Base-by-base conservation (phyloP, 2,329 filamentous ascomycete genomes). In the Colletotrichum euphorbiae region DNA sequence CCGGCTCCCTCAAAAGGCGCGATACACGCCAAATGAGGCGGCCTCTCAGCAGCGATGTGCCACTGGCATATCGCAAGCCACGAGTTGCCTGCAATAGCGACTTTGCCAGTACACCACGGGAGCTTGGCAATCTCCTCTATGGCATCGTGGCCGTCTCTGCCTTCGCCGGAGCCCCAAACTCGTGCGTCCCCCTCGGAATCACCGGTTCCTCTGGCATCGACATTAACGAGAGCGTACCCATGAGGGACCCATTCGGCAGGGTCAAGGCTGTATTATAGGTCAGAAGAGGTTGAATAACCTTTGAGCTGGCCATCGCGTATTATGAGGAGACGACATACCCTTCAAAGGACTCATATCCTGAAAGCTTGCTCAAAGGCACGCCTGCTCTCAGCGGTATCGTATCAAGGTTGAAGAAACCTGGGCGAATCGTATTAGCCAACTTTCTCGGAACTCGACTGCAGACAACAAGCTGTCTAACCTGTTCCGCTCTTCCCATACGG, bases 281-380 rank as follows among this genome's bases (percentile, higher is more conserved):
- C 28, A 28, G 28, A 28, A 4, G 5, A 28, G 4, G 24, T 28
- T 28, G 24, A 28, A 28, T 5, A 28, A 28, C 4, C 24, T 28
- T 28, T 6, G 28, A 7, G 28, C 7, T 28, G 28, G 28, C 6
- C 5, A 11, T 24, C n/a, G 45, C 17, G 11, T 5, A 11, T 19
- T 6, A 4, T 6, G 13, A 21, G 31, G 9, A n/a, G 11, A 21
- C 11, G 24, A 13, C 33, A 2, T 13, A 62, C 57, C 63, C 63
- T 50, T 67, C 62, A 9, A 65, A 64, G 6, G 62, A 65, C 31
- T 62, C 63, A 11, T 62, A 67, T 1, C 63, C 57, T 3, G 63
- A 56, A 0, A 67, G 50, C 12, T 13, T 55, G 9, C 50, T 43
- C 3, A 56, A 12, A 9, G 57, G 55, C 33, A 67, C 24, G 7